phyloP scores from a whole-genome alignment of 352 stramenopile species.

The Pythium oligandrum region DNA sequence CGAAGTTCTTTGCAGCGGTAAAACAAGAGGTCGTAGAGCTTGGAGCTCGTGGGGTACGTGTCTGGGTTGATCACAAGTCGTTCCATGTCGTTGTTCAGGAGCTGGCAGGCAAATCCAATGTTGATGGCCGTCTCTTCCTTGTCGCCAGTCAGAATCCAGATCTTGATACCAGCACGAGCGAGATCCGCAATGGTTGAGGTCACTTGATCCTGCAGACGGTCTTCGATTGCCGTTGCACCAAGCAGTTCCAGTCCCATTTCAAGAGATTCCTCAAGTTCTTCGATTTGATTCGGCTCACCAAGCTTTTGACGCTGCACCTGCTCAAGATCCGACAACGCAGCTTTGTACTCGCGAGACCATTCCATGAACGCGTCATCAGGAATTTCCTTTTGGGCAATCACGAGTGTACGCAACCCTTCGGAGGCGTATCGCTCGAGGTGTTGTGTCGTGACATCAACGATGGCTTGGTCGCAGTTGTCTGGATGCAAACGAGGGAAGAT shows the following conservation, averaged over 20 bases:
- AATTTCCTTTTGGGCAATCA: conserved; percentile 85
- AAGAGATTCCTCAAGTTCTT: conserved; percentile 80
- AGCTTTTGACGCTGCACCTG: conserved; percentile 54
- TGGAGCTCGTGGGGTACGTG: conserved; percentile 37
- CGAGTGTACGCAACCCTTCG: conserved; percentile 84
- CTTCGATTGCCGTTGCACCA: conserved; percentile 78
- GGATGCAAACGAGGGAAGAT: conserved; percentile 60
- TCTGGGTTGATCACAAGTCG: conserved; percentile 78
- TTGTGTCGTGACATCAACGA: conserved; percentile 59
- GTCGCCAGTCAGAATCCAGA: conserved; percentile 85
- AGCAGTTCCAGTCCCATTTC: conserved; percentile 70
- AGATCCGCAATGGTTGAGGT: conserved; percentile 73
- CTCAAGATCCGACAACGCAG: conserved; percentile 62
- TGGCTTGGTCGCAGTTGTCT: conserved; percentile 32
- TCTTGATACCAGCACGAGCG: conserved; percentile 71
- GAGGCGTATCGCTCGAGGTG: conserved; percentile 83
- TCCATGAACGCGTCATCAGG: conserved; percentile 44
- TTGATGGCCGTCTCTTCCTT: conserved; percentile 98
- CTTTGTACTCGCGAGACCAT: conserved; percentile 79
- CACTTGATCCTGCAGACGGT: conserved; percentile 75
- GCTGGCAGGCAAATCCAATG: conserved; percentile 93
- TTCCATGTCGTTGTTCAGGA: conserved; percentile 96
- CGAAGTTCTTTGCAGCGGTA: conserved; percentile 39
- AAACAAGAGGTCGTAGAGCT: conserved; percentile 60
- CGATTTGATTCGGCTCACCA: conserved; percentile 61